Evolutionary conservation across 768 basidiomycete species (phyloP), one percentile per base, ranked within the genome.

Genomic region (Lactarius trivialis): DNA sequence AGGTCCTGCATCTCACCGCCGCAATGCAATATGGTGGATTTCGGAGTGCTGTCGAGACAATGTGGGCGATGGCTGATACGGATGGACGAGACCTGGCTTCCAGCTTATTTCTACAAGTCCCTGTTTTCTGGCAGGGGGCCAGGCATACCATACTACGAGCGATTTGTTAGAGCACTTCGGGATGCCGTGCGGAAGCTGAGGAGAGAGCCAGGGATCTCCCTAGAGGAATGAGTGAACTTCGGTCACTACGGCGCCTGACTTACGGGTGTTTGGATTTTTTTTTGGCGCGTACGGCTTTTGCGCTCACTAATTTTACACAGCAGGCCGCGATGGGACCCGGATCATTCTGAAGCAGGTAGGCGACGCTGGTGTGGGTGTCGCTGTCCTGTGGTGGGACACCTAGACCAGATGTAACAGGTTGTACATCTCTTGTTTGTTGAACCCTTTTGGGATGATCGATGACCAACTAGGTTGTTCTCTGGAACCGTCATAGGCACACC

Each of bases 1-100:
- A 58, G 30, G 55, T 11, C 3, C 48, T 63, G 5, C 54, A 53
- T 24, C 60, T 63, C 15, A 41, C 61, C 2, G 60, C 56, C 2
- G 60, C 55, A 9, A 58, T 65, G 56, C 28, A n/a, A n/a, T n/a
- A n/a, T n/a, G n/a, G n/a, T n/a, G 64, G 64, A 7, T 65, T 55
- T 52, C 32, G 51, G n/a, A 54, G 55, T 11, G 41, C 62, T 15
- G 56, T 63, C 8, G 61, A 39, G 19, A 63, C 64, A 7, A 53
- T 54, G 45, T 58, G 61, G 64, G 43, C 45, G 14, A 58, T 62
- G 58, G 30, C 17, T 1, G 64, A 63, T n/a, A 17, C 7, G 2
- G 64, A 65, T 21, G 51, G 53, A 28, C 64, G 30, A 36, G 24
- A 32, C 14, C 24, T 62, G 36, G 60, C 41, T n/a, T n/a, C n/a